phyloP scores from a whole-genome alignment of 371 early-diverging fungal species.

The Lichtheimia ornata region DNA sequence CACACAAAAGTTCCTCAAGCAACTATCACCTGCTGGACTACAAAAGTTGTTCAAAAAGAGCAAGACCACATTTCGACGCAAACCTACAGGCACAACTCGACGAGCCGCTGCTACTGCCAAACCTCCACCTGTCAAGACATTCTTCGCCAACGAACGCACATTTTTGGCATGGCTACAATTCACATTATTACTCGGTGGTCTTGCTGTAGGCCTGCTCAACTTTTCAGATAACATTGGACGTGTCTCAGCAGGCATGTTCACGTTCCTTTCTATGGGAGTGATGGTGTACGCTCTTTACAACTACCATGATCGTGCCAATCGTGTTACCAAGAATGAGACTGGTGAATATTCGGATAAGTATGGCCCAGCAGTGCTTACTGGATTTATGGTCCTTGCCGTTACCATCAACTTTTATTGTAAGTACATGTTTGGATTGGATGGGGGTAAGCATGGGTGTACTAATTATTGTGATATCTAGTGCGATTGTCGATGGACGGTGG shows the following conservation, averaged over 20 bases:
- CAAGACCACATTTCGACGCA: constrained; percentile 13
- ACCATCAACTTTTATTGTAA: constrained; percentile 85
- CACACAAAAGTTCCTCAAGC: constrained; percentile 9
- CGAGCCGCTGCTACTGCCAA: constrained; percentile 24
- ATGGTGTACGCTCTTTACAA: constrained; percentile 85
- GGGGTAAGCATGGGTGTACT: neutral
- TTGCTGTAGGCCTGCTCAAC: constrained; percentile 75
- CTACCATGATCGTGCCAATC: constrained; percentile 83
- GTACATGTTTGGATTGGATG: constrained; percentile 26
- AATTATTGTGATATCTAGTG: constrained; percentile 4
- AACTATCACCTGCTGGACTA: constrained; percentile 29
- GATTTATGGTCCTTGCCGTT: constrained; percentile 76
- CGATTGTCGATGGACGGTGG: constrained; percentile 11
- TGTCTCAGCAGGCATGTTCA: constrained; percentile 70
- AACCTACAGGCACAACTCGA: neutral
- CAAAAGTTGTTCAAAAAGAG: constrained; percentile 23
- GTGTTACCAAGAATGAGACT: constrained; percentile 55
- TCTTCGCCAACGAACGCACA: constrained; percentile 97
- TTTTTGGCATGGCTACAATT: constrained; percentile 85
- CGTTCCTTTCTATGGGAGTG: constrained; percentile 66
- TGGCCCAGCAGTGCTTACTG: constrained; percentile 79
- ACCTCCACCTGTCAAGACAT: constrained; percentile 80
- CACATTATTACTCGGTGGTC: constrained; percentile 65
- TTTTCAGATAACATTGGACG: constrained; percentile 73
- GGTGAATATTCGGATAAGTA: constrained; percentile 66